phyloP scores from a whole-genome alignment of 73 alveolate genomes.

The Paramecium bursaria region DNA sequence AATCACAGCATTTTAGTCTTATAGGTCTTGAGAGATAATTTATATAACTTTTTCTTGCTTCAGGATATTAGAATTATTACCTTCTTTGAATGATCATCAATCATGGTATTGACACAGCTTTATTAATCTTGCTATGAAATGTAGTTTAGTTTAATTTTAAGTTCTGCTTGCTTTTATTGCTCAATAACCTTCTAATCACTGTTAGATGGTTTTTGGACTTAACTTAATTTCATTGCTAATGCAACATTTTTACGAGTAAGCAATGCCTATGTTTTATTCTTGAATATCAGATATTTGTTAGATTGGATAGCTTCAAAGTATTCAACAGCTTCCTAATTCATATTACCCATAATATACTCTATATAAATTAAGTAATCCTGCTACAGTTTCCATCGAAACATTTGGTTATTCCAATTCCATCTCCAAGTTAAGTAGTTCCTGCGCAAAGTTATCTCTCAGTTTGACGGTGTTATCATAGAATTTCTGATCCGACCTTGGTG shows the following conservation, averaged over 20 bases:
- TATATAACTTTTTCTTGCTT: background rate
- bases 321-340: slow-evolving; percentile 58
- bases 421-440: slow-evolving; percentile 42
- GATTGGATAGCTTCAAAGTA: slow-evolving; percentile 52
- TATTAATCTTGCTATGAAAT: background rate
- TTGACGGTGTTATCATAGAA: slow-evolving; percentile 2
- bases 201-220: background rate
- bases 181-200: background rate
- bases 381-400: slow-evolving; percentile 47
- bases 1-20: background rate
- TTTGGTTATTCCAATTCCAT: slow-evolving; percentile 44
- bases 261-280: slow-evolving; percentile 19
- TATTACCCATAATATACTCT: too few species aligned
- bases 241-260: background rate
- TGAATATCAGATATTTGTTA: slow-evolving; percentile 43
- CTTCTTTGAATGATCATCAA: background rate
- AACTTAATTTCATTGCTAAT: background rate
- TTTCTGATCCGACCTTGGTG: slow-evolving; percentile 16
- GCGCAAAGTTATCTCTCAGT: slow-evolving; percentile 41
- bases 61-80: background rate
- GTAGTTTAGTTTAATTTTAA: background rate
- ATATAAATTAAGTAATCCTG: slow-evolving; percentile 15
- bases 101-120: background rate
- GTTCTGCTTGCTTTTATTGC: background rate
- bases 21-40: background rate